Base-by-base conservation (phyloP, 164 flowering plant species). In the Magnolia officinalis region DNA sequence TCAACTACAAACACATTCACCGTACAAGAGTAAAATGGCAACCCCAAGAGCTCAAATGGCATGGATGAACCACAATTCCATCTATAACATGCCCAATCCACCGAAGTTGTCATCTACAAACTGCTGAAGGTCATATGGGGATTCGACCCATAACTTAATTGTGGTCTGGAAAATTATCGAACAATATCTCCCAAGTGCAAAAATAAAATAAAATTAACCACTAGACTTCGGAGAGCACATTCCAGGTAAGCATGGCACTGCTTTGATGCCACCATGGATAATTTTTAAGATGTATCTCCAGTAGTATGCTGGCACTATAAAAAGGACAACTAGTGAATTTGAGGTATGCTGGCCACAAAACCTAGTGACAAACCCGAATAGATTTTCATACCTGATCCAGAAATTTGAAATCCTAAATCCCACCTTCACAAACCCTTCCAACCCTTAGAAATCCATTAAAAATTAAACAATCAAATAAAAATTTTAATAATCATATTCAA, bases 301-400 rank as follows among this genome's bases (percentile, higher is more conserved):
- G 80, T 70, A 77, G 82, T 80, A 70, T 84, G 78, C 78, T 75
- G 83, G 82, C 72, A 79, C 71, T 70, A 82, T 73, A 81, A 84
- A 86, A 69, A 80, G 79, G 11, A 71, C 75, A 83, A 84, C 85
- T 79, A 82, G 83, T 66, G 86, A 89, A 83, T 78, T 84, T 77
- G 81, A 88, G 83, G 66, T 80, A 79, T 63, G 78, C 84, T 84
- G 90, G 91, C 89, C 85, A 90, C 81, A 82, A 24, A 24, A 24
- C 1, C 1, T 24, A 24, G 1, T 24, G 26, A 24, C 26, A 24
- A 24, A 24, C 26, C 26, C 26, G 26, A 24, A 24, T 24, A 24
- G 26, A 24, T 24, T 24, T 24, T 24, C 26, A 24, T 24, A 24
- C 26, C 26, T 24, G 26, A 1, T 1, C 26, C 26, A 24, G 26